Evolutionary conservation across 2,329 filamentous ascomycete species (phyloP).

Genomic region (Paracoccidioides brasiliensis): DNA sequence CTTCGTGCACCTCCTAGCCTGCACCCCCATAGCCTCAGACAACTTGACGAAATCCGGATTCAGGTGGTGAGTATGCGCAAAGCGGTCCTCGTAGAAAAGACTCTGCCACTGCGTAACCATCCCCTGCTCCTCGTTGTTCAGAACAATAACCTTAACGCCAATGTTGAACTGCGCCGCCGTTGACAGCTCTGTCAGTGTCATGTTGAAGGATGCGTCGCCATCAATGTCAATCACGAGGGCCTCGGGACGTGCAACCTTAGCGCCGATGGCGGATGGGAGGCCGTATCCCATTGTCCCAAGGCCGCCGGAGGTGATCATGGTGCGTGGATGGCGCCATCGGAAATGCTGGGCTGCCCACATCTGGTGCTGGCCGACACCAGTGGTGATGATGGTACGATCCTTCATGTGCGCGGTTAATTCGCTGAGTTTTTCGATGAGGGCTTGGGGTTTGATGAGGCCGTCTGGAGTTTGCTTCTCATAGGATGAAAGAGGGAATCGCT

Average conservation of each 20-base stretch:
- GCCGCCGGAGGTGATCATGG: constrained; percentile 93
- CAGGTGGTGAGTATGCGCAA: constrained; percentile 77
- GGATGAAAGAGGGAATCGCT: constrained; percentile 68
- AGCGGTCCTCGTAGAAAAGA: constrained; percentile 92
- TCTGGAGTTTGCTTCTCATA: constrained; percentile 67
- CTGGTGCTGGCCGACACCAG: constrained; percentile 94
- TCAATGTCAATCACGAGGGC: constrained; percentile 90
- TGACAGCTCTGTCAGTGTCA: constrained; percentile 91
- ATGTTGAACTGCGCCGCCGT: constrained; percentile 94
- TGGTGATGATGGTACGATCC: constrained; percentile 74
- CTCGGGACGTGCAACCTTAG: constrained; percentile 73
- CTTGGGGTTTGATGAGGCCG: constrained; percentile 86
- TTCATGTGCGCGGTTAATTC: constrained; percentile 69
- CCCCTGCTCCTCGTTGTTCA: constrained; percentile 96
- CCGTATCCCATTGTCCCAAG: constrained; percentile 94
- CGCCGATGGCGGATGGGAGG: constrained; percentile 85
- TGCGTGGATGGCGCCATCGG: constrained; percentile 80
- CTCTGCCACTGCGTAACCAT: constrained; percentile 99
- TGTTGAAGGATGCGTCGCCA: constrained; percentile 96
- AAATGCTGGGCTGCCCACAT: constrained; percentile 99
- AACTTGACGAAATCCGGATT: constrained; percentile 97
- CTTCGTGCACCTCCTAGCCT: constrained; percentile 57
- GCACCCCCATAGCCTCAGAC: constrained; percentile 78
- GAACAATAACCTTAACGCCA: constrained; percentile 81
- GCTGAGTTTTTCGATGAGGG: constrained; percentile 80